A percentile compares a stretch with the other conserved stretches of the same genome.
Conservation (phyloP, 2,329 filamentous ascomycete genomes). For the Paradendryphiella salina region DNA sequence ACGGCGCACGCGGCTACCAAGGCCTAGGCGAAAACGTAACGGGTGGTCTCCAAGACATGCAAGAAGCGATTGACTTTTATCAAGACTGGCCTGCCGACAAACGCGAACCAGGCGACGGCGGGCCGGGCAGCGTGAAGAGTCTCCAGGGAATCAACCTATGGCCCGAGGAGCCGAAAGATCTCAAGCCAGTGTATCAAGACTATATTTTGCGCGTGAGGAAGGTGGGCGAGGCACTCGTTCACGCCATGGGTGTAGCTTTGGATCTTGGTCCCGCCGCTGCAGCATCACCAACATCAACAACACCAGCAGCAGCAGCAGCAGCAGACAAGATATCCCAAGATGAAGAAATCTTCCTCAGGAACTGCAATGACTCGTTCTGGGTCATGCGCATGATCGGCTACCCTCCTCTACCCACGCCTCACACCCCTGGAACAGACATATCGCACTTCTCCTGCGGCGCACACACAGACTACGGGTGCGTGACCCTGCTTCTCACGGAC, state of each 20-base stretch:
- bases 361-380: conserved; percentile 45
- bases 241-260: conserved; percentile 48
- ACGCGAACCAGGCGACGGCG: conserved; percentile 20
- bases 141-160: conserved; percentile 51
- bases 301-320: neutral
- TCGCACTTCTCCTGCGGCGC: conserved; percentile 48
- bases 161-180: conserved; percentile 40
- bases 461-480: conserved; percentile 53
- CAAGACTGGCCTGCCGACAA: conserved; percentile 37
- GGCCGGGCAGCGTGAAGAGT: conserved; percentile 30
- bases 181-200: conserved; percentile 38
- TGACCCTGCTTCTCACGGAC: conserved; percentile 53
- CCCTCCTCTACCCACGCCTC: conserved; percentile 31
- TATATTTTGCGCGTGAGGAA: conserved; percentile 36
- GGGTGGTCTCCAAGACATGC: conserved; percentile 39
- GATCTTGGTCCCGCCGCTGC: conserved; percentile 23
- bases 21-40: conserved; percentile 47
- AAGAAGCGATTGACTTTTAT: conserved; percentile 49
- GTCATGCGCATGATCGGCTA: conserved; percentile 50
- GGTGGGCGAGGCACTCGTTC: conserved; percentile 42
- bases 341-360: conserved; percentile 38
- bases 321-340: conserved; percentile 19
- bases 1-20: conserved; percentile 47
- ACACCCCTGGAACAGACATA: conserved; percentile 11
- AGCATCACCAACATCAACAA: neutral